Evolutionary conservation across 139 green algal genomes (phyloP), one percentile per base, ranked within the genome.

Genomic region (Penium margaritaceum): DNA sequence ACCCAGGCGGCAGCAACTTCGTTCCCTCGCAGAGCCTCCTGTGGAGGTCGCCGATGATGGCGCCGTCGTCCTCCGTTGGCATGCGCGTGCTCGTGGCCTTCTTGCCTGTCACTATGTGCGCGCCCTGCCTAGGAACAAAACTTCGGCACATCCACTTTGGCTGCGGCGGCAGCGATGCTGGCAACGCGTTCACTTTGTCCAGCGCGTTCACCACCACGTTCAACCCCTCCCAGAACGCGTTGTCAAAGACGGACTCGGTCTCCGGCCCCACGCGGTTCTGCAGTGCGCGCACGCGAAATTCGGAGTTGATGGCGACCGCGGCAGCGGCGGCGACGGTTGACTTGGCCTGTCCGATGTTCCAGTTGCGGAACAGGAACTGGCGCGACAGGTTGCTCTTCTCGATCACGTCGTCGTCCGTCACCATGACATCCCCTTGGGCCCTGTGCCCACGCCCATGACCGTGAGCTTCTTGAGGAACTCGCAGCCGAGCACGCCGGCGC

Each of bases 401-500:
- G 63, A 99, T 99, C 57, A 85, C 77, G 80, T 99, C 94, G 63
- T 99, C 94, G 65, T 99, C 94, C 0, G 94, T 99, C 1, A 97
- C 85, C 1, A 89, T 95, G 30, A 96, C 60, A 32, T 69, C 38
- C 7, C 89, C 82, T 27, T 71, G 24, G 44, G 35, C 17, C 70
- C 38, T 30, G 67, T 82, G 39, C 75, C 82, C 21, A 96, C 79
- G 38, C 94, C 94, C 94, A 98, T 98, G 60, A 95, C 85, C 3
- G 93, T 91, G 47, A 99, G 90, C 78, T 96, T 96, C 84, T 98
- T 98, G 12, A 98, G 75, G 83, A 99, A 97, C 79, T 99, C 94
- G 81, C 94, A 99, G 17, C 94, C 94, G 58, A 99, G 85, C 9
- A 94, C 94, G 33, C 94, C 94, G 1, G 94, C 92, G 5, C 94